A percentile compares a stretch with the other conserved stretches of the same genome.
These are phyloP conservation scores for Ceratocystis albifundus DNA, from an alignment of 2,329 filamentous ascomycete species.

Conservation along the genomic window DNA sequence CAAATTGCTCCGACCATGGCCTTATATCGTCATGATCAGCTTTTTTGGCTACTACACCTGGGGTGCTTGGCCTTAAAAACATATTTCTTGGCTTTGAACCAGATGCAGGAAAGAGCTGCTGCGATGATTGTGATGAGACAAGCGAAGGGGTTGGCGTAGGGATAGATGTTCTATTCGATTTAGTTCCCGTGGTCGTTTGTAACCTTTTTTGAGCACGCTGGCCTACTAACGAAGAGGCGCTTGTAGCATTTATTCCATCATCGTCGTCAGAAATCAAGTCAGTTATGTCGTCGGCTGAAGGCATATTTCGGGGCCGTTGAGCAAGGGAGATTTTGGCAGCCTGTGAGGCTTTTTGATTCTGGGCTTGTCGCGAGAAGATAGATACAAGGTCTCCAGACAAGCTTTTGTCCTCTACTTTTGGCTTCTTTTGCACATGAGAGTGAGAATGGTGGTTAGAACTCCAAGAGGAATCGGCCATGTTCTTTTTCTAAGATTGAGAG, in stretches of 20 bases:
- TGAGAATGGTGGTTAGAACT: conserved; percentile 39
- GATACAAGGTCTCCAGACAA: conserved; percentile 47
- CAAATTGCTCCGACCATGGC: conserved; percentile 83
- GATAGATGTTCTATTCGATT: not conserved
- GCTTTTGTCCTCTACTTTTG: conserved; percentile 39
- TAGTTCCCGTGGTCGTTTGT: conserved; percentile 26
- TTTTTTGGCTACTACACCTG: conserved; percentile 11
- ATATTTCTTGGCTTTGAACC: conserved; percentile 36
- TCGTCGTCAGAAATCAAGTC: conserved; percentile 41
- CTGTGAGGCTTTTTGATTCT: conserved; percentile 32
- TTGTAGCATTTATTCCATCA: conserved; percentile 29
- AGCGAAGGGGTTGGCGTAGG: conserved; percentile 25
- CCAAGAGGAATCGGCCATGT: conserved; percentile 33
- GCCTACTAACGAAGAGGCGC: conserved; percentile 43
- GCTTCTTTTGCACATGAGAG: conserved; percentile 33
- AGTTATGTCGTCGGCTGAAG: conserved; percentile 29
- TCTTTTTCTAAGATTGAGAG: conserved; percentile 21
- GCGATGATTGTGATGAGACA: conserved; percentile 2
- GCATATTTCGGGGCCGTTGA: conserved; percentile 25
- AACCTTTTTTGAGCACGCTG: conserved; percentile 45
- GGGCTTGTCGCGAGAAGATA: conserved; percentile 51
- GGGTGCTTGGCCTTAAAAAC: conserved; percentile 38
- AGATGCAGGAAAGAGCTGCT: conserved; percentile 24
- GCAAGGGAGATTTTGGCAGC: conserved; percentile 7
- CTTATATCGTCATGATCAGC: conserved; percentile 44